Base-by-base conservation (phyloP, 495 filamentous ascomycete species). In the Hypoxylon fuscum region DNA sequence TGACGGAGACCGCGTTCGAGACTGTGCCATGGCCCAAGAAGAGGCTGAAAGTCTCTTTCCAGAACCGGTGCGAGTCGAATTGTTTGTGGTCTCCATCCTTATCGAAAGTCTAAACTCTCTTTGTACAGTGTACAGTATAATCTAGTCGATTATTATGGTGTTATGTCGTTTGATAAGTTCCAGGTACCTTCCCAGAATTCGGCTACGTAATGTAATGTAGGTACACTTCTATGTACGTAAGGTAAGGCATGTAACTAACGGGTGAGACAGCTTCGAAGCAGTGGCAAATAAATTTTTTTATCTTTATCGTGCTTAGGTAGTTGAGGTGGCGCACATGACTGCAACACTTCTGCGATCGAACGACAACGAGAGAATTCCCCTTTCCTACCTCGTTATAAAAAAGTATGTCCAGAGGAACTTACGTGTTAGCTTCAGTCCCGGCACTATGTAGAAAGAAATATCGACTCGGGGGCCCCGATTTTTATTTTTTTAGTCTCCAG, bases 1-100 rank as follows among this genome's bases (percentile, higher is more conserved):
- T 1, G 72, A 74, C 23, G 75, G 66, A 27, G 75, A 76, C 25
- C 72, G 67, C 8, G 59, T 62, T 23, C 71, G 72, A 42, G 68
- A 60, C 46, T 67, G 49, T 11, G 64, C 52, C 14, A 62, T 41
- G 44, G 58, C 54, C 62, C 63, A 66, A n/a, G 62, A 66, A 20
- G 63, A 68, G 2, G 70, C 57, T 29, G 68, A 72, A 32, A 74
- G 62, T 58, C 50, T 57, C 21, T 56, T 65, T 15, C 59, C 31
- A 47, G 60, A 62, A 35, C 29, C 49, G 52, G 44, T 56, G 51
- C 50, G 56, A 45, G 51, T 32, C 46, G 56, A 38, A 52, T 41
- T 53, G 46, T 53, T 54, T 41, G 46, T 53, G 27, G 38, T 41
- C n/a, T 53, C 49, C 37, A 53, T 53, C 23, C 3, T 34, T 57